A percentile compares a stretch with the other conserved stretches of the same genome.
Evolutionary conservation across 805 yeast species (phyloP).

Genomic region (Myxozyma geophila): DNA sequence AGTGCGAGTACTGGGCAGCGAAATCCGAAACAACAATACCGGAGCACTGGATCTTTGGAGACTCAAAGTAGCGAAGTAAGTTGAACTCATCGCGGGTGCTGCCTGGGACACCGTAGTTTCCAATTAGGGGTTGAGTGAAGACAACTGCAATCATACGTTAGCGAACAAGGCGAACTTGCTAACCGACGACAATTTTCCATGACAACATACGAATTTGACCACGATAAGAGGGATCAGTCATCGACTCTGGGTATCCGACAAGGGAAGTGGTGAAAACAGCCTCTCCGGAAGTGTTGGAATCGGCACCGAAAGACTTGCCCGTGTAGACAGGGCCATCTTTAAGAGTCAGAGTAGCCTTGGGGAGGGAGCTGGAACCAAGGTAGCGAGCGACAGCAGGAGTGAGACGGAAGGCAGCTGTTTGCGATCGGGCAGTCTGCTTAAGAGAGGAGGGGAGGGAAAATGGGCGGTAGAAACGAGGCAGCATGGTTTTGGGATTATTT

Average conservation of each 20-base stretch:
- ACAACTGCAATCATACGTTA: constrained; percentile 53
- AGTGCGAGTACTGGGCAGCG: constrained; percentile 95
- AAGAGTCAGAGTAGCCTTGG: constrained; percentile 23
- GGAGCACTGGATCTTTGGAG: constrained; percentile 87
- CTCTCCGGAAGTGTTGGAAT: constrained; percentile 88
- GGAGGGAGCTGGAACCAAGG: constrained; percentile 13
- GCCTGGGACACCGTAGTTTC: constrained; percentile 98
- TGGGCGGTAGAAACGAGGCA: constrained; percentile 18
- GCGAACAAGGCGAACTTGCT: not conserved
- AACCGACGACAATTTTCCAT: constrained; percentile 33
- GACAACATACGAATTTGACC: constrained; percentile 70
- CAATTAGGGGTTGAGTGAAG: constrained; percentile 94
- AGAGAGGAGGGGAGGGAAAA: constrained; percentile 7
- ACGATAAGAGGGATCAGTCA: constrained; percentile 97
- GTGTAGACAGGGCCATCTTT: constrained; percentile 53
- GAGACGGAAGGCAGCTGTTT: not conserved
- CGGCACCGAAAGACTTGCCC: constrained; percentile 98
- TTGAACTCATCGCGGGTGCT: constrained; percentile 82
- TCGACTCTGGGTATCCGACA: constrained; percentile 98
- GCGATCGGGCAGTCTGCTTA: constrained; percentile 2
- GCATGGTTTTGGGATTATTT: constrained; percentile 11
- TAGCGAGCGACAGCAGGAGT: constrained; percentile 13
- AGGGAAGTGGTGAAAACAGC: constrained; percentile 99
- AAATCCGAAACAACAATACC: constrained; percentile 97
- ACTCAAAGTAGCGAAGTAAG: constrained; percentile 86